Evolutionary conservation across 73 alveolate species (phyloP), one percentile per base, ranked within the genome.

Genomic region (Urostyla sp.): DNA sequence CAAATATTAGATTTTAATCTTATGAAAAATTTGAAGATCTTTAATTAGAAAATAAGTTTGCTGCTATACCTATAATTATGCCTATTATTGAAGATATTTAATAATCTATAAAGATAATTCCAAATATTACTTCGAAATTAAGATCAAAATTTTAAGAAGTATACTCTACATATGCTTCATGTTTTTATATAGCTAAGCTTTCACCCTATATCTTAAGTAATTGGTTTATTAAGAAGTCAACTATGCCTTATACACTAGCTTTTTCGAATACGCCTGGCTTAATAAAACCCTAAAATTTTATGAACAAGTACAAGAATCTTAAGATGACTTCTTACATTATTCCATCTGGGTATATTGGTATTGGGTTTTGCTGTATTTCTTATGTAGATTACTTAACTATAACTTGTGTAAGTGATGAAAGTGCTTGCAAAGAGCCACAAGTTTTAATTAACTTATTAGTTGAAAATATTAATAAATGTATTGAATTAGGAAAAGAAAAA

Each of bases 181-280:
- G 66, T 23, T 73, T 31, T 61, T 73, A 51, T 20, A 2, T 20
- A n/a, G 18, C 46, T 20, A 48, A 10, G 67, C 40, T 73, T 3
- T 24, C 30, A 20, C 85, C 85, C 11, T 28, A 73, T 32, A 30
- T 51, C 27, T 1, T 73, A 0, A 24, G 40, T n/a, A 54, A 69
- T 38, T 69, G 83, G 83, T 51, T 51, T 43, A 30, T 73, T 30
- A 52, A 16, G 45, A 10, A 73, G 28, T 30, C 67, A 20, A 48
- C 83, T 6, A 46, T 6, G 69, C 83, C 83, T 21, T 69, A 69
- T 31, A 69, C 83, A 7, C 4, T 69, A 34, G 83, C 83, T 3
- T 69, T 69, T 46, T 69, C 83, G 21, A 69, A 69, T 31, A 46
- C 60, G n/a, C 83, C 83, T 10, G 83, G 83, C 8, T 55, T 69